These are phyloP conservation scores for Taiozyma onychis DNA, from an alignment of 1,139 yeast genomes.

Conservation along the genomic window DNA sequence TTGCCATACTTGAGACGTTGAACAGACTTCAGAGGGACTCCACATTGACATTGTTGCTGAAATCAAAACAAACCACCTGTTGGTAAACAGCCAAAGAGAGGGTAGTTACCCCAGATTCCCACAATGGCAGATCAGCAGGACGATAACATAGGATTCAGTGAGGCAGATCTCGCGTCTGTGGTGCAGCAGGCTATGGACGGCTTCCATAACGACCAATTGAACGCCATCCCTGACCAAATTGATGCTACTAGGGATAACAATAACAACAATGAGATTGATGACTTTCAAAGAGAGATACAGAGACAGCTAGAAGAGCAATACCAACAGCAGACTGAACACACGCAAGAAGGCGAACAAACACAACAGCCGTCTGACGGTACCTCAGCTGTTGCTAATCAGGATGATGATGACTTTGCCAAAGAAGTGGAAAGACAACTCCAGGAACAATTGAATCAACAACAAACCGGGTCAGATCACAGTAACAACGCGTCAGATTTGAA, in stretches of 20 bases:
- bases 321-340: constrained; percentile 1
- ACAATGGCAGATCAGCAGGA: constrained; percentile 4
- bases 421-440: constrained; percentile 21
- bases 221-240: not conserved
- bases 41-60: not conserved
- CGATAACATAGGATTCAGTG: constrained; percentile 2
- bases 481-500: not conserved
- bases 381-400: constrained; percentile 2
- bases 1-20: not conserved
- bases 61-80: not conserved
- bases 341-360: not conserved
- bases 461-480: not conserved
- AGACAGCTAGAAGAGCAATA: constrained; percentile 12
- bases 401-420: constrained; percentile 19
- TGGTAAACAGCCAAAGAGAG: not conserved
- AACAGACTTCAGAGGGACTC: not conserved
- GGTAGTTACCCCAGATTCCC: constrained; percentile 1
- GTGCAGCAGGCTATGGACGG: constrained; percentile 18
- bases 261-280: constrained; percentile 4
- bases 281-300: constrained; percentile 11
- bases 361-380: not conserved
- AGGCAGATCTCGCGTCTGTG: constrained; percentile 14
- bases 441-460: constrained; percentile 4
- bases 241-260: not conserved
- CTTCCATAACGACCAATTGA: constrained; percentile 3